phyloP scores from a whole-genome alignment of 1,139 yeast species.

The Taphrina communis region DNA sequence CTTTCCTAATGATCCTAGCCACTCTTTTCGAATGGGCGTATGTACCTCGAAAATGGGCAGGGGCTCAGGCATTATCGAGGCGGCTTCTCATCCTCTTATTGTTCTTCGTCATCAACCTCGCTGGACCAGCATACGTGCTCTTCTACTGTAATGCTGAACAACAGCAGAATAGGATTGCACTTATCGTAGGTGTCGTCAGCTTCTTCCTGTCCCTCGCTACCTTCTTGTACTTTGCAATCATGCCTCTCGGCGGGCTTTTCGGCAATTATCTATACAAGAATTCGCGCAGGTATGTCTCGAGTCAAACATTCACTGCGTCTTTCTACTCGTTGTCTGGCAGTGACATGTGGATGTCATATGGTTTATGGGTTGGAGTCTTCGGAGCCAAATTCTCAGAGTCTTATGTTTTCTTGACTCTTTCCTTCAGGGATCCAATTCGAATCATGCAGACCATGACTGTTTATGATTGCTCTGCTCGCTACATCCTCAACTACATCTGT shows the following conservation, averaged over 20 bases:
- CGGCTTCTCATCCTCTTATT: slow-evolving; percentile 76
- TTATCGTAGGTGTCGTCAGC: slow-evolving; percentile 81
- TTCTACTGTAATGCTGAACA: slow-evolving; percentile 69
- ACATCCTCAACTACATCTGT: slow-evolving; percentile 80
- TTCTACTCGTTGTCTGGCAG: slow-evolving; percentile 79
- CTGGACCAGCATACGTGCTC: slow-evolving; percentile 85
- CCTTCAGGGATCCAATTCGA: slow-evolving; percentile 93
- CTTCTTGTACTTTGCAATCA: slow-evolving; percentile 79
- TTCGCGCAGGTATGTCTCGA: slow-evolving; percentile 87
- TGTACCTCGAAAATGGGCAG: slow-evolving; percentile 98
- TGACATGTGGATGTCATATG: slow-evolving; percentile 96
- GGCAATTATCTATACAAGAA: slow-evolving; percentile 89
- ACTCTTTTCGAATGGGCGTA: slow-evolving; percentile 93
- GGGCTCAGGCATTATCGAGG: slow-evolving; percentile 94
- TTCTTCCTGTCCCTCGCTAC: slow-evolving; percentile 89
- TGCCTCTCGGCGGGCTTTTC: slow-evolving; percentile 97
- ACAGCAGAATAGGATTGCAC: slow-evolving; percentile 69
- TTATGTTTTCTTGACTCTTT: slow-evolving; percentile 86
- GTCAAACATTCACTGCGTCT: slow-evolving; percentile 95
- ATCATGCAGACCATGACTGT: slow-evolving; percentile 65
- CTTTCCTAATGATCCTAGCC: slow-evolving; percentile 79
- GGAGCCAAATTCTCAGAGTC: slow-evolving; percentile 88
- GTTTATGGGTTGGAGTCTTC: slow-evolving; percentile 87
- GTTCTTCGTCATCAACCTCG: slow-evolving; percentile 74
- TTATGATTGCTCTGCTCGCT: slow-evolving; percentile 85